Evolutionary conservation across 192 early-diverging fungal genomes (phyloP).

Genomic region (Lunasporangiospora selenospora): DNA sequence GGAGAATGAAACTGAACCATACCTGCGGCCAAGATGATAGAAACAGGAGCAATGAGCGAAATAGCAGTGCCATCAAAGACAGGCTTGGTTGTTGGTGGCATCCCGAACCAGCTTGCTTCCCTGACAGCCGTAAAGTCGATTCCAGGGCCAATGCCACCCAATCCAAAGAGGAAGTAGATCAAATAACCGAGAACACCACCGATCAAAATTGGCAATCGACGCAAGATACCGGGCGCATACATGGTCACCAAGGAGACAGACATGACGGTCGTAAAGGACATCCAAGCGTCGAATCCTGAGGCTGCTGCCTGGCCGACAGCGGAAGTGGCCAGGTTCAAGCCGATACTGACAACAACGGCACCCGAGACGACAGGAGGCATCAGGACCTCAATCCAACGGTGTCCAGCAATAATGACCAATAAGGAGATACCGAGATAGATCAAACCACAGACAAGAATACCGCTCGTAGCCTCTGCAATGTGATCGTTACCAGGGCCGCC

Average conservation of each 20-base stretch:
- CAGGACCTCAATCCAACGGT: conserved; percentile 54
- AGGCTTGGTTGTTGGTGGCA: conserved; percentile 53
- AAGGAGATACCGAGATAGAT: conserved; percentile 52
- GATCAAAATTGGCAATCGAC: conserved; percentile 58
- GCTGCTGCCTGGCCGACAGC: conserved; percentile 50
- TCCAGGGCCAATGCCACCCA: conserved; percentile 30
- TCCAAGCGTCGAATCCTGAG: conserved; percentile 56
- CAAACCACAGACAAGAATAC: conserved; percentile 59
- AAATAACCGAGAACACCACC: conserved; percentile 52
- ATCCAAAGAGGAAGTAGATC: conserved; percentile 46
- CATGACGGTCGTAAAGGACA: conserved; percentile 58
- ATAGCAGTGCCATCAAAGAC: conserved; percentile 56
- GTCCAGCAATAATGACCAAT: conserved; percentile 52
- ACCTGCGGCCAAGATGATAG: conserved; percentile 4
- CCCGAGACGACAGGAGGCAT: conserved; percentile 66
- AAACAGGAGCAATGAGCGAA: conserved; percentile 58
- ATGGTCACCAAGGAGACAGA: conserved; percentile 47
- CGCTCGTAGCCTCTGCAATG: conserved; percentile 53
- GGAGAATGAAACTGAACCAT: background rate
- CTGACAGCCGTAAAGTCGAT: conserved; percentile 49
- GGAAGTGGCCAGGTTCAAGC: conserved; percentile 53
- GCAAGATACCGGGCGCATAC: conserved; percentile 54
- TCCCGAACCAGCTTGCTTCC: conserved; percentile 53
- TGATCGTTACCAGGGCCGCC: conserved; percentile 48
- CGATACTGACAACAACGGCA: conserved; percentile 61